Base-by-base conservation (phyloP, 2,329 filamentous ascomycete species). In the Ambrosiella xylebori region DNA sequence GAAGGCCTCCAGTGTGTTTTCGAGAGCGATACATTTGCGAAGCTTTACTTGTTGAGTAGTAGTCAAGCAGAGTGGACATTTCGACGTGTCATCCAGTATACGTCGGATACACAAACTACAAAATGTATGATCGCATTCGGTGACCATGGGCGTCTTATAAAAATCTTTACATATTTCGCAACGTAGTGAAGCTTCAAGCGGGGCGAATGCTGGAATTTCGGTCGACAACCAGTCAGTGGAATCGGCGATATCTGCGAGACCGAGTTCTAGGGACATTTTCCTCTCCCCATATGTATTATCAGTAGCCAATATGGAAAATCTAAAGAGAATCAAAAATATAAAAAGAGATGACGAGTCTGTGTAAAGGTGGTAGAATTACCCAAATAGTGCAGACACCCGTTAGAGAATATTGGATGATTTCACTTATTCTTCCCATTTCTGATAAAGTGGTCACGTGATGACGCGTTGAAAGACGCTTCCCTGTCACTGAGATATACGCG, bases 161-260 rank as follows among this genome's bases (percentile, higher is more conserved):
- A 97, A 95, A 69, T 98, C 94, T 68, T 97, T 97, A 79, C 93
- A 98, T 61, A 98, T 86, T 70, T 97, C 88, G 71, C 93, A 98
- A 64, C 93, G 87, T 17, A 98, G 76, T 2, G 89, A 82, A 61
- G 85, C 82, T 66, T 98, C 93, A 62, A 98, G 80, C 12, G 79
- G 73, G 53, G 81, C 75, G 57, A 94, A 78, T 12, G 73, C 73
- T 13, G 80, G 71, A 1, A 94, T 74, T 1, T 82, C 77, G 11
- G 88, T 94, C 9, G 73, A 66, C 5, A 89, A 75, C 88, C 88
- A 94, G 72, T 94, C 88, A 57, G 87, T 90, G n/a, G 86, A 84
- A 71, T 93, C 87, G 54, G 84, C 71, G 47, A 91, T 72, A 61
- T 75, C 71, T 61, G 68, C 66, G 52, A 68, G 64, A 62, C 72